Conservation (phyloP, 2,329 filamentous ascomycete species). For the Rhexocercosporidium sp. region DNA sequence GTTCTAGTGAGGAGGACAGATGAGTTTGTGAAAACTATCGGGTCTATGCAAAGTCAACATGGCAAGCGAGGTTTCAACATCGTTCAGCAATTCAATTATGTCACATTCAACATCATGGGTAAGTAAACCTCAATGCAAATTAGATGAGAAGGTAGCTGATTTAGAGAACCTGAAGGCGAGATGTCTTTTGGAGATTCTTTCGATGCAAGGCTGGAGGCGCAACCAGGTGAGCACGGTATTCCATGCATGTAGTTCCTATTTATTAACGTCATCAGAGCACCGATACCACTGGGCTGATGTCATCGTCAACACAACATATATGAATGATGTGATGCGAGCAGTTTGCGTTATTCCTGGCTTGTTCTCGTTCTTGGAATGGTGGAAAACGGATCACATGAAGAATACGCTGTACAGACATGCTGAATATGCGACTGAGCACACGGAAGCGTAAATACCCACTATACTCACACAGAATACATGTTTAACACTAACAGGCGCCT, state of each 20-base stretch:
- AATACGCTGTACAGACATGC: constrained; percentile 28
- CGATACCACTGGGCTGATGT: constrained; percentile 34
- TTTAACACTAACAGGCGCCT: constrained; percentile 14
- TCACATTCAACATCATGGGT: constrained; percentile 34
- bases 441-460: constrained; percentile 22
- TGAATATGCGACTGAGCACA: constrained; percentile 31
- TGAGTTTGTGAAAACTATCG: constrained; percentile 24
- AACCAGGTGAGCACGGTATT: constrained; percentile 14
- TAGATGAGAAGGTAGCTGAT: not conserved
- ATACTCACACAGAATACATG: not conserved
- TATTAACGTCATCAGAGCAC: constrained; percentile 20
- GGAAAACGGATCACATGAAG: constrained; percentile 26
- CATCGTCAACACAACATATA: constrained; percentile 32
- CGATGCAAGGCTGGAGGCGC: constrained; percentile 24
- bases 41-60: not conserved
- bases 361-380: constrained; percentile 26
- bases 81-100: constrained; percentile 31
- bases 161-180: constrained; percentile 14
- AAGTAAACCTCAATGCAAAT: not conserved
- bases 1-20: constrained; percentile 27
- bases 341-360: constrained; percentile 28
- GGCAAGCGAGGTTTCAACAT: constrained; percentile 26
- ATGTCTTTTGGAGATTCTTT: constrained; percentile 33
- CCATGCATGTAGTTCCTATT: not conserved
- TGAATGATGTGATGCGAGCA: constrained; percentile 35